phyloP scores from a whole-genome alignment of 768 basidiomycete genomes.

The Hygrophorus russula region DNA sequence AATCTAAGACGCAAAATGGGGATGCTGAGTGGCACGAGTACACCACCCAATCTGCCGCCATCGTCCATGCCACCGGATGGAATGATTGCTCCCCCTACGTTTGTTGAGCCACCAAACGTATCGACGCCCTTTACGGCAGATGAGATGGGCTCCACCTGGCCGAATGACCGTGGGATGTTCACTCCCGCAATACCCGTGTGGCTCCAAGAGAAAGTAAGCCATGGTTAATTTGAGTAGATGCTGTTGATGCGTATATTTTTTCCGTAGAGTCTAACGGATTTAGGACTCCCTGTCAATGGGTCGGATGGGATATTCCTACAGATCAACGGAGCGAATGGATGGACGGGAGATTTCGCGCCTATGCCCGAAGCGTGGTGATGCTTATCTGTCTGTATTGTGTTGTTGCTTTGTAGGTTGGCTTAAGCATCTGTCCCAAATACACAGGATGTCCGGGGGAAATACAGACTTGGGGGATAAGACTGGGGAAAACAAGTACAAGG shows the following conservation, averaged over 20 bases:
- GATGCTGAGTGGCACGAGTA: constrained; percentile 35
- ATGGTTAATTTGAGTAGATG: not conserved
- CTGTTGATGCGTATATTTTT: not conserved
- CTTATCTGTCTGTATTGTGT: not conserved
- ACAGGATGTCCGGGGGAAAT: not conserved
- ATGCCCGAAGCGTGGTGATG: constrained; percentile 80
- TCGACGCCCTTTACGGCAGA: constrained; percentile 71
- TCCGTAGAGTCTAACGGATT: constrained; percentile 69
- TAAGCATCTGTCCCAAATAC: too few species aligned
- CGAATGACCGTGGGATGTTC: constrained; percentile 51
- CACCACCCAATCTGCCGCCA: constrained; percentile 39
- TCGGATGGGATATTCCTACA: constrained; percentile 85
- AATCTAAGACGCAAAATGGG: constrained; percentile 86
- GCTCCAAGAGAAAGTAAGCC: constrained; percentile 75
- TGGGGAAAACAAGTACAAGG: not conserved
- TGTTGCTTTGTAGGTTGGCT: too few species aligned
- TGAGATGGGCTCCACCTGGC: constrained; percentile 74
- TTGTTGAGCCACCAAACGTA: constrained; percentile 31
- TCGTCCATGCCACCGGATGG: constrained; percentile 42
- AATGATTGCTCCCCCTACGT: constrained; percentile 47
- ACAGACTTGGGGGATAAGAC: not conserved
- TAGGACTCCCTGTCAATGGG: constrained; percentile 86
- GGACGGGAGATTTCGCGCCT: constrained; percentile 63
- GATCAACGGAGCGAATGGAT: constrained; percentile 57
- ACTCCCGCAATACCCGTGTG: constrained; percentile 80